These are phyloP conservation scores for Paramecium caudatum DNA, from an alignment of 73 alveolate species.

Conservation along the genomic window DNA sequence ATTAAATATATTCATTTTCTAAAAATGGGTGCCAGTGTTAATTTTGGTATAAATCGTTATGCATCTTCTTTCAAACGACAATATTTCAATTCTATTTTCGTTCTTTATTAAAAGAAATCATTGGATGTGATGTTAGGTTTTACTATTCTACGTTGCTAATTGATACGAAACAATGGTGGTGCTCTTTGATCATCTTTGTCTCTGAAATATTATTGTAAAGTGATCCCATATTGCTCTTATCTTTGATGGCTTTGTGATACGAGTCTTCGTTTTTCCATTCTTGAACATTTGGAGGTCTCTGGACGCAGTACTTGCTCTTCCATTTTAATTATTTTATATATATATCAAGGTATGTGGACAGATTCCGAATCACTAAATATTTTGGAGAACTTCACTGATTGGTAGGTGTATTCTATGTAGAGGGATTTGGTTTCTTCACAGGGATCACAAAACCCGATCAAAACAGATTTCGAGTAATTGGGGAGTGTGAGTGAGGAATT, in stretches of 20 bases:
- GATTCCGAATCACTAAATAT: neutral
- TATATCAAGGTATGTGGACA: neutral
- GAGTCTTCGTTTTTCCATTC: constrained; percentile 62
- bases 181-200: neutral
- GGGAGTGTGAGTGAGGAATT: neutral
- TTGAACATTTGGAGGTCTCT: constrained; percentile 54
- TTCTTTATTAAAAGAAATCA: constrained; percentile 21
- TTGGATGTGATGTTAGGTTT: constrained; percentile 29
- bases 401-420: neutral
- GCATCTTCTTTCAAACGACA: constrained; percentile 36
- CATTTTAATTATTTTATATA: constrained; percentile 33
- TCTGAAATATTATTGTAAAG: constrained; percentile 32
- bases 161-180: neutral
- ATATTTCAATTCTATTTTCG: constrained; percentile 18
- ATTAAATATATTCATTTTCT: no score
- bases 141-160: neutral
- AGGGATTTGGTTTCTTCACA: neutral
- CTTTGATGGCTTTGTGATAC: constrained; percentile 57
- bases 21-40: constrained; percentile 25
- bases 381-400: neutral
- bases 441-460: constrained; percentile 55
- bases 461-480: neutral
- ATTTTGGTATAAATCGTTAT: constrained; percentile 11
- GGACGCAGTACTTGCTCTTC: constrained; percentile 33
- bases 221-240: constrained; percentile 31